A percentile compares a stretch with the other conserved stretches of the same genome.
Evolutionary conservation across 2,329 filamentous ascomycete species (phyloP).

Genomic region (Ramichloridium luteum): DNA sequence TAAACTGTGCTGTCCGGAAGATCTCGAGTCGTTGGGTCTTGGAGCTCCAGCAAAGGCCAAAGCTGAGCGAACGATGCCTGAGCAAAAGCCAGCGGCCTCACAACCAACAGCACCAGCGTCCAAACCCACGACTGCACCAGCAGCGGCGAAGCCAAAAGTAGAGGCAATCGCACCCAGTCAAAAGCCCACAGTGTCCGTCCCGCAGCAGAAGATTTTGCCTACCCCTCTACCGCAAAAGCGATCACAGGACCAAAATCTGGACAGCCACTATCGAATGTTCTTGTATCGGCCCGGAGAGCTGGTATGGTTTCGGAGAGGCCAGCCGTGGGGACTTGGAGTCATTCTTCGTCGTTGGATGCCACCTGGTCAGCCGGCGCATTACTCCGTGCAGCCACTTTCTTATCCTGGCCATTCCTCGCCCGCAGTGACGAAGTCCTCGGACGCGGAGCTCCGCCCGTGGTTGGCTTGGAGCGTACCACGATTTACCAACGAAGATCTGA

Average conservation of each 20-base stretch:
- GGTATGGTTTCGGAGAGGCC: slow-evolving; percentile 42
- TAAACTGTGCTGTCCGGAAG: slow-evolving; percentile 45
- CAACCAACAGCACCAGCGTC: background rate
- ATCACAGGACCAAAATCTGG: slow-evolving; percentile 37
- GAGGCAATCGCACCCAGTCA: background rate
- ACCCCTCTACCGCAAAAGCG: slow-evolving; percentile 30
- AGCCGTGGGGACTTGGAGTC: slow-evolving; percentile 43
- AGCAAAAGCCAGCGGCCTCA: slow-evolving; percentile 2
- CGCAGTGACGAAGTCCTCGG: slow-evolving; percentile 31
- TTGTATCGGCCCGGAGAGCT: slow-evolving; percentile 44
- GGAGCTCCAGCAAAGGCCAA: slow-evolving; percentile 12
- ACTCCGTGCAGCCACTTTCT: slow-evolving; percentile 31
- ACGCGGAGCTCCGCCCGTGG: slow-evolving; percentile 42
- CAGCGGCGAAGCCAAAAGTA: background rate
- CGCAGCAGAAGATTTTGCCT: slow-evolving; percentile 19
- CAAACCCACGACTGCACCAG: slow-evolving; percentile 5
- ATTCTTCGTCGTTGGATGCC: slow-evolving; percentile 34
- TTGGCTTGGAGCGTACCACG: slow-evolving; percentile 45
- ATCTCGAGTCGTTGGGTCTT: slow-evolving; percentile 31
- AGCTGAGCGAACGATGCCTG: background rate
- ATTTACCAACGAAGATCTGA: slow-evolving; percentile 36
- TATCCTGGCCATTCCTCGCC: slow-evolving; percentile 13
- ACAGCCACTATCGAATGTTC: slow-evolving; percentile 36
- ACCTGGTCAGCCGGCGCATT: slow-evolving; percentile 12
- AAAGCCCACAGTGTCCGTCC: slow-evolving; percentile 13